A percentile compares a stretch with the other conserved stretches of the same genome.
phyloP scores from a whole-genome alignment of 768 basidiomycete genomes.

The Grammothele lineata region DNA sequence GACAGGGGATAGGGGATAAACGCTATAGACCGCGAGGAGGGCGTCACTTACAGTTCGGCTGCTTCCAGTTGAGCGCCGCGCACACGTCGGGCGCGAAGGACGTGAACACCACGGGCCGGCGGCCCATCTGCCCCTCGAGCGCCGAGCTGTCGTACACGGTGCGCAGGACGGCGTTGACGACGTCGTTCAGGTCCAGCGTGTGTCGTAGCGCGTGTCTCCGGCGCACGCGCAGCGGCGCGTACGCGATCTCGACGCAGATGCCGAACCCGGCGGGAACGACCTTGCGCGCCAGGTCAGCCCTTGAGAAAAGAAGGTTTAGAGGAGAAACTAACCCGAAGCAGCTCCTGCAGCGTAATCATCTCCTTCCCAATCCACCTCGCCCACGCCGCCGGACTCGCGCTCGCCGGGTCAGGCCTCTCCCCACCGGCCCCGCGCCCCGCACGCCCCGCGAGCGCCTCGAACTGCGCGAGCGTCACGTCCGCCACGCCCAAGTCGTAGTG shows the following conservation, averaged over 20 bases:
- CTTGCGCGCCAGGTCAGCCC: not conserved
- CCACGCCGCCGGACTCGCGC: conserved; percentile 38
- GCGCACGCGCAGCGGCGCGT: conserved; percentile 51
- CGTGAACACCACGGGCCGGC: conserved; percentile 84
- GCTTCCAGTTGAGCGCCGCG: conserved; percentile 95
- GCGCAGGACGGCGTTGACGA: conserved; percentile 81
- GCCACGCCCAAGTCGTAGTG: conserved; percentile 75
- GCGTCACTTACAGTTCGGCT: conserved; percentile 90
- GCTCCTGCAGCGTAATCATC: conserved; percentile 72
- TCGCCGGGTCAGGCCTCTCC: conserved; percentile 19
- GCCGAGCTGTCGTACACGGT: conserved; percentile 70
- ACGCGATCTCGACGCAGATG: conserved; percentile 80
- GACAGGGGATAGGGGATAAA: too few relatives aligned
- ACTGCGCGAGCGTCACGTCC: conserved; percentile 82
- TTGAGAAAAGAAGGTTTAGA: not conserved
- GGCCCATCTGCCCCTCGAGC: conserved; percentile 45
- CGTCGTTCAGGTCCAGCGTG: conserved; percentile 69
- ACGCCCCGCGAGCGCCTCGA: conserved; percentile 57
- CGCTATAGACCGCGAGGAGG: too few relatives aligned
- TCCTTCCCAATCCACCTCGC: conserved; percentile 39
- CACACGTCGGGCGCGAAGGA: conserved; percentile 91
- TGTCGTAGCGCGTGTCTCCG: conserved; percentile 42
- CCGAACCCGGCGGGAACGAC: conserved; percentile 57
- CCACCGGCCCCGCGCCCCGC: conserved; percentile 36
- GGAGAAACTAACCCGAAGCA: conserved; percentile 58